Base-by-base conservation (phyloP, 2,329 filamentous ascomycete genomes). In the Xylariaceae sp. region DNA sequence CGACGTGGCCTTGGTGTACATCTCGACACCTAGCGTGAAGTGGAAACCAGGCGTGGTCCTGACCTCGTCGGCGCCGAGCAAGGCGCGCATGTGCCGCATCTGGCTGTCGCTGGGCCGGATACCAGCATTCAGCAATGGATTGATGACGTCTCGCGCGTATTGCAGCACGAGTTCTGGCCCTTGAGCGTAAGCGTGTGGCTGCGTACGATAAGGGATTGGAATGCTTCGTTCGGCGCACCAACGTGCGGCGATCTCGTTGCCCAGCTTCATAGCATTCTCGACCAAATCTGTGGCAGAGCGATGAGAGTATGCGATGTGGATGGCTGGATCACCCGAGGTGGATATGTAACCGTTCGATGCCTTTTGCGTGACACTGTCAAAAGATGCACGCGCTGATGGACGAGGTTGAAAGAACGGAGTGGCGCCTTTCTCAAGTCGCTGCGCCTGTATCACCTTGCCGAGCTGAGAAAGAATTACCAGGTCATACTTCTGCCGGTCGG, bases 1-100 rank as follows among this genome's bases (percentile, higher is more conserved):
- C 37, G 77, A 82, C 7, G 82, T 85, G 30, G 74, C 74, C 50
- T 81, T 83, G 43, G 76, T 66, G 59, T 85, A 83, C 64, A 76
- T 74, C 40, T 78, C 69, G 2, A 76, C 56, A 15, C 81, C 82
- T 43, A 84, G 68, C 34, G 73, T 66, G 45, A 76, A 71, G 60
- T 83, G 74, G 4, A 73, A 73, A 8, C 70, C 73, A 0, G 80
- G 72, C 3, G 58, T 61, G n/a, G 73, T 66, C 8, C 74, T 72
- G 11, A 81, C 59, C 45, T 76, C 69, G 38, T 76, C 68, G 16
- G 66, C 61, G 16, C 81, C 81, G 31, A 72, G 45, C 17, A 75
- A 61, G n/a, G 57, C 42, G 28, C 55, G 58, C 26, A 66, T 45
- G 26, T 59, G 57, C 16, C 54, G 53, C 53, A 54, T 52, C 16